phyloP scores from a whole-genome alignment of 2,329 filamentous ascomycete genomes.

The Fusarium dimerum region DNA sequence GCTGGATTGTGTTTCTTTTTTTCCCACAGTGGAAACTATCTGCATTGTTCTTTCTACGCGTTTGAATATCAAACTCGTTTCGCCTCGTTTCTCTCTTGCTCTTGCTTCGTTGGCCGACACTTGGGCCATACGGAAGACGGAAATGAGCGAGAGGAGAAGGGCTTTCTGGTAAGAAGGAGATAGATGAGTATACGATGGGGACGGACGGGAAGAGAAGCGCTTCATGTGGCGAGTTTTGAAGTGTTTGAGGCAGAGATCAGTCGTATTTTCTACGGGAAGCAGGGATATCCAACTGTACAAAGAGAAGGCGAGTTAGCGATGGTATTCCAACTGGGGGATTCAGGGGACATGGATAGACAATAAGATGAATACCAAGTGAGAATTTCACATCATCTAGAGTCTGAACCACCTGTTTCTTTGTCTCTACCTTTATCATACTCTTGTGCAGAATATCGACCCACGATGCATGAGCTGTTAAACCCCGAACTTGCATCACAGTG shows the following conservation, averaged over 20 bases:
- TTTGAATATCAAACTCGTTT: no score
- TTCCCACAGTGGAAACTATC: no score
- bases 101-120: no score
- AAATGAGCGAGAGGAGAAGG: not conserved
- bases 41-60: no score
- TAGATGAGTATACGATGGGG: not conserved
- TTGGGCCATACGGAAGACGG: not conserved
- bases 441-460: constrained; percentile 1
- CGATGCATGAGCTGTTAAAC: constrained; percentile 3
- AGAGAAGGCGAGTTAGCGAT: not conserved
- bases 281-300: not conserved
- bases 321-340: not conserved
- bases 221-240: not conserved
- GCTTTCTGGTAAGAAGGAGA: not conserved
- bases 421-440: not conserved
- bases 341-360: not conserved
- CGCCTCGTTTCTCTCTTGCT: no score
- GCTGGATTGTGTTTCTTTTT: no score
- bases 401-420: no score
- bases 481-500: constrained; percentile 2
- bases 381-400: not conserved
- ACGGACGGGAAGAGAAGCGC: constrained; percentile 11
- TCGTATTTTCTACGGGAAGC: constrained; percentile 3
- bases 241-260: not conserved
- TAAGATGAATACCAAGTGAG: not conserved